Percentiles rank a stretch among this genome's conserved stretches.
Conservation (phyloP, 2,329 filamentous ascomycete species). For the Ophiostoma populinum region DNA sequence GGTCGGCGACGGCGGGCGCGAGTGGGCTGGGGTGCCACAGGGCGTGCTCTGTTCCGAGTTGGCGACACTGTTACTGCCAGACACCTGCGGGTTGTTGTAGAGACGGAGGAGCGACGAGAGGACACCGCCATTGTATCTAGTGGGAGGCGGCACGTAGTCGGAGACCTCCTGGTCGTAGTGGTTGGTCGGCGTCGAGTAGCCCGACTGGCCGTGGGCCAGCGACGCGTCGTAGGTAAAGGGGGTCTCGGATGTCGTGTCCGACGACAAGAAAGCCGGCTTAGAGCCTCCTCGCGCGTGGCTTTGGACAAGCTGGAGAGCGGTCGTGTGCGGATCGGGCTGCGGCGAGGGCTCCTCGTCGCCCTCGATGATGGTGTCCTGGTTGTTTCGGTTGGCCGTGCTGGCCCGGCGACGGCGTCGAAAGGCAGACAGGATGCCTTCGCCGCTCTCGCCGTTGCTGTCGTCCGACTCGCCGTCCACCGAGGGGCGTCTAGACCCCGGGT, state of each 20-base stretch:
- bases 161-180: conserved; percentile 39
- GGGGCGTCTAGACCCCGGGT: conserved; percentile 14
- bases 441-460: conserved; percentile 3
- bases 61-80: conserved; percentile 15
- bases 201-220: conserved; percentile 11
- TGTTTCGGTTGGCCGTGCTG: not conserved
- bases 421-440: not conserved
- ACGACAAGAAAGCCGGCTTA: not conserved
- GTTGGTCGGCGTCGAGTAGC: conserved; percentile 21
- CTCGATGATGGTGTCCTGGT: not conserved
- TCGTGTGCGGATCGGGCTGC: conserved; percentile 5
- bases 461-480: conserved; percentile 14
- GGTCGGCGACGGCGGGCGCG: conserved; percentile 24
- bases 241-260: not conserved
- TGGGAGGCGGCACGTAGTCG: conserved; percentile 47
- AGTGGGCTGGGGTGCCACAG: conserved; percentile 23
- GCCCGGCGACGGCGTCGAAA: conserved; percentile 1
- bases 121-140: conserved; percentile 55
- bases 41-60: conserved; percentile 26
- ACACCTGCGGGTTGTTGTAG: conserved; percentile 31
- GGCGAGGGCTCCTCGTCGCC: not conserved
- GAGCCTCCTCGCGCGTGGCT: conserved; percentile 6
- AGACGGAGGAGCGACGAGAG: conserved; percentile 56
- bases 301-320: conserved; percentile 11
- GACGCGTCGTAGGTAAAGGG: conserved; percentile 11